Conservation (phyloP, 1,139 yeast species). For the Cylindricascospora bacillispora region DNA sequence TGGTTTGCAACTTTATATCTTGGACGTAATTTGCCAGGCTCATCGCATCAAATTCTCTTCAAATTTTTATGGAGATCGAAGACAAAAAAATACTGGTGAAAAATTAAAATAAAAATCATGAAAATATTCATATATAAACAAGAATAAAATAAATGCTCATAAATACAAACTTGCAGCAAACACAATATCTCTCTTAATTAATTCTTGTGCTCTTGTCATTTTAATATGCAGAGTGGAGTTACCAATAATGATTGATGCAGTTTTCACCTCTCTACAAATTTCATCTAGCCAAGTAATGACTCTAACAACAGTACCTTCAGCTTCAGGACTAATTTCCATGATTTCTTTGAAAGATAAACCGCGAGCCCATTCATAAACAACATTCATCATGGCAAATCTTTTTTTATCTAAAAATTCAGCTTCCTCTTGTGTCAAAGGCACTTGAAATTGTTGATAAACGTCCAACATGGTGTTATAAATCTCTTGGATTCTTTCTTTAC, state of each 20-base stretch:
- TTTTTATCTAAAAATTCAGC: conserved; percentile 71
- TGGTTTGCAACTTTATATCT: too few relatives aligned
- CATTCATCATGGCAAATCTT: conserved; percentile 82
- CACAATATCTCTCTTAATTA: conserved; percentile 90
- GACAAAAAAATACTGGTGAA: too few relatives aligned
- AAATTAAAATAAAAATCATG: too few relatives aligned
- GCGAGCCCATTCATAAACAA: conserved; percentile 96
- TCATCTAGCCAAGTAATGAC: conserved; percentile 92
- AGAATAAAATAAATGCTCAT: conserved; percentile 22
- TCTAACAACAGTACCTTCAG: conserved; percentile 96
- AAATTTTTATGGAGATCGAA: too few relatives aligned
- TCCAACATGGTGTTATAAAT: conserved; percentile 53
- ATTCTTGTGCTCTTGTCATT: conserved; percentile 87
- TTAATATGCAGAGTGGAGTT: conserved; percentile 78
- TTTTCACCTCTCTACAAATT: conserved; percentile 86
- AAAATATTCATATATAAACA: background rate
- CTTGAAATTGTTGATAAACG: conserved; percentile 57
- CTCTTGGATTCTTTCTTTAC: conserved; percentile 55
- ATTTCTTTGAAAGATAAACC: conserved; percentile 87
- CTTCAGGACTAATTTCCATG: conserved; percentile 77
- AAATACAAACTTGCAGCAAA: conserved; percentile 92
- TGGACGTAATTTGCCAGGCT: too few relatives aligned
- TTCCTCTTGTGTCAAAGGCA: conserved; percentile 72
- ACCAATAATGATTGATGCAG: conserved; percentile 90
- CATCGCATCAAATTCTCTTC: too few relatives aligned